These are phyloP conservation scores for Spathaspora girioi DNA, from an alignment of 805 yeast species.

Conservation along the genomic window DNA sequence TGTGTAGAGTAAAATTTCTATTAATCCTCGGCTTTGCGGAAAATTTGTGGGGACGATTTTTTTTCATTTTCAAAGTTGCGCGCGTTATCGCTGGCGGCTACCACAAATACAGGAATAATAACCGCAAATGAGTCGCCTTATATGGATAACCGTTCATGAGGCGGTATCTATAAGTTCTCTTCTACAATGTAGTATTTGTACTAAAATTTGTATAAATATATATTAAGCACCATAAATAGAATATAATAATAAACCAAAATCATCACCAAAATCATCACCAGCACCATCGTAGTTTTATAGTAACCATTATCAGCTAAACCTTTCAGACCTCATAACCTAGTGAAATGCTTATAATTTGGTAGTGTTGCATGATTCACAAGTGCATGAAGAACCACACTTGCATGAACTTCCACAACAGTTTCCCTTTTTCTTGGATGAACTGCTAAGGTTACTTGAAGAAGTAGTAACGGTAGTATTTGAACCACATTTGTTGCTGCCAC, in stretches of 20 bases:
- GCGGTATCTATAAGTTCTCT: too few species aligned
- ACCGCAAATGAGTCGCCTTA: too few species aligned
- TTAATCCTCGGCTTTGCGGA: not conserved
- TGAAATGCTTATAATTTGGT: constrained; percentile 27
- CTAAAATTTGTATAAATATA: not conserved
- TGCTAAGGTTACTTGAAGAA: not conserved
- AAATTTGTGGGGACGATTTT: not conserved
- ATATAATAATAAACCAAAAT: not conserved
- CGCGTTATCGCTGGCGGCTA: not conserved
- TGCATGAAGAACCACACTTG: constrained; percentile 40
- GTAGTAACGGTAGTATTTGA: not conserved
- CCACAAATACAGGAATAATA: not conserved
- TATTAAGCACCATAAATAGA: not conserved
- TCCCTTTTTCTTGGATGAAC: not conserved
- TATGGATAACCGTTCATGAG: too few species aligned
- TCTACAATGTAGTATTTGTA: not conserved
- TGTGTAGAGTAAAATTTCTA: not conserved
- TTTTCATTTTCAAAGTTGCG: too few species aligned
- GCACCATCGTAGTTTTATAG: not conserved
- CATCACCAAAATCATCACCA: constrained; percentile 1
- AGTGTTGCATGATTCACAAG: constrained; percentile 40
- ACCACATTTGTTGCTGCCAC: not conserved
- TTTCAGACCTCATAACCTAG: not conserved
- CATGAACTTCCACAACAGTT: constrained; percentile 36
- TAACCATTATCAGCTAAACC: not conserved